Evolutionary conservation across 192 early-diverging fungal species (phyloP).

Genomic region (Allomyces macrogynus): DNA sequence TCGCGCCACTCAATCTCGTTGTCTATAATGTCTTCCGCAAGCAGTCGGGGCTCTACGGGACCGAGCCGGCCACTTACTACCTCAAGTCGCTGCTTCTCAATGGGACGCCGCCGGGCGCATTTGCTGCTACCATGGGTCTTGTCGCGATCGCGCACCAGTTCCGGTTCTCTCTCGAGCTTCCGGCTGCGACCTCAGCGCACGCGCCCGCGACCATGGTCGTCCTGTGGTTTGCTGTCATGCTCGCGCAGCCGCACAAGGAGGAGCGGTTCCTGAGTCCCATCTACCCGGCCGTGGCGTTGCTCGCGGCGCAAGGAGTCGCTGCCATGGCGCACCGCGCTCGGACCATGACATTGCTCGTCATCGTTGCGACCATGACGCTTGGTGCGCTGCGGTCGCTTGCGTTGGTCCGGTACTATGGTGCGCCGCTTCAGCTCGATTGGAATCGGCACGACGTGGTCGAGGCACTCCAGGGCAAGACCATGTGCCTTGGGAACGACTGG

Average conservation of each 20-base stretch:
- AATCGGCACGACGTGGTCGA: neutral
- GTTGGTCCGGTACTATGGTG: neutral
- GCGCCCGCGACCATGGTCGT: slow-evolving; percentile 24
- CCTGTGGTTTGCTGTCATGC: slow-evolving; percentile 56
- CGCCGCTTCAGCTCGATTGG: neutral
- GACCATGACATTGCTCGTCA: too few species aligned
- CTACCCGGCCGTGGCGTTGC: slow-evolving; percentile 70
- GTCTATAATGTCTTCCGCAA: slow-evolving; percentile 74
- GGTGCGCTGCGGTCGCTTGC: neutral
- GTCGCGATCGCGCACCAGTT: slow-evolving; percentile 2
- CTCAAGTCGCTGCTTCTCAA: slow-evolving; percentile 76
- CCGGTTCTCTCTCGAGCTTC: slow-evolving; percentile 17
- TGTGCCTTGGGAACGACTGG: neutral
- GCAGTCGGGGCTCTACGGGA: slow-evolving; percentile 61
- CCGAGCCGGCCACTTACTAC: slow-evolving; percentile 85
- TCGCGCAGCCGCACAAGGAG: slow-evolving; percentile 87
- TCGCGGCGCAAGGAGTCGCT: slow-evolving; percentile 26
- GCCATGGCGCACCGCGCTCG: neutral
- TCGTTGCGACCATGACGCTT: neutral
- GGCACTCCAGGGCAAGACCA: neutral
- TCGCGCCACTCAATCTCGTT: slow-evolving; percentile 34
- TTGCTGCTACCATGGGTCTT: neutral
- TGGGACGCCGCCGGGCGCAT: slow-evolving; percentile 30
- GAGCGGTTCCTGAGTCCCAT: slow-evolving; percentile 84
- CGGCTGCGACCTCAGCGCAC: slow-evolving; percentile 2